These are phyloP conservation scores for Rusavskia elegans DNA, from an alignment of 495 filamentous ascomycete species.

Conservation along the genomic window DNA sequence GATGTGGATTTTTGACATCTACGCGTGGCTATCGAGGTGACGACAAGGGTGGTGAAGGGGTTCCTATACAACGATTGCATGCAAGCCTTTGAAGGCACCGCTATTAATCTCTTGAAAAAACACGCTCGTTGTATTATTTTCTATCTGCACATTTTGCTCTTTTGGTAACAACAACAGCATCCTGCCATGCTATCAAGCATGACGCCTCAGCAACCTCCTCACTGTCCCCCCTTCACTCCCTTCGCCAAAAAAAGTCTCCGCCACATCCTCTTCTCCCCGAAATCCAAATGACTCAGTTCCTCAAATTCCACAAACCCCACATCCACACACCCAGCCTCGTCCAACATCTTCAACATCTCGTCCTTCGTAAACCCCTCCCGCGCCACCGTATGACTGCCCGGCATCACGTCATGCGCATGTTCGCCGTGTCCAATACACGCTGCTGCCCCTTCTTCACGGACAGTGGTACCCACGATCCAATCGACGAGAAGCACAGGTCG, in stretches of 20 bases:
- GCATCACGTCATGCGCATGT: slow-evolving; percentile 5
- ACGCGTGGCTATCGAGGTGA: too few relatives aligned
- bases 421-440: not conserved
- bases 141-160: too few relatives aligned
- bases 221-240: not conserved
- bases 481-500: not conserved
- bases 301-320: slow-evolving; percentile 16
- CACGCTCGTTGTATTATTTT: too few relatives aligned
- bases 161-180: too few relatives aligned
- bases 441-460: too few relatives aligned
- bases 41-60: too few relatives aligned
- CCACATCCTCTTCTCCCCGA: not conserved
- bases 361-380: slow-evolving; percentile 40
- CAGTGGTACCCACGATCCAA: not conserved
- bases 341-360: slow-evolving; percentile 34
- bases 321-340: slow-evolving; percentile 30
- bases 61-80: too few relatives aligned
- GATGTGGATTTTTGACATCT: too few relatives aligned
- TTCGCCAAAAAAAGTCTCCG: not conserved
- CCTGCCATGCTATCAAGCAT: too few relatives aligned
- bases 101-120: too few relatives aligned
- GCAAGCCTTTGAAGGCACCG: too few relatives aligned
- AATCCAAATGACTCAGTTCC: not conserved
- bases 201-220: not conserved
- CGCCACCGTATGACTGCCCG: slow-evolving; percentile 29